Base-by-base conservation (phyloP, 1,284 basidiomycete species). In the Ceratorhiza oryzae-sativae region DNA sequence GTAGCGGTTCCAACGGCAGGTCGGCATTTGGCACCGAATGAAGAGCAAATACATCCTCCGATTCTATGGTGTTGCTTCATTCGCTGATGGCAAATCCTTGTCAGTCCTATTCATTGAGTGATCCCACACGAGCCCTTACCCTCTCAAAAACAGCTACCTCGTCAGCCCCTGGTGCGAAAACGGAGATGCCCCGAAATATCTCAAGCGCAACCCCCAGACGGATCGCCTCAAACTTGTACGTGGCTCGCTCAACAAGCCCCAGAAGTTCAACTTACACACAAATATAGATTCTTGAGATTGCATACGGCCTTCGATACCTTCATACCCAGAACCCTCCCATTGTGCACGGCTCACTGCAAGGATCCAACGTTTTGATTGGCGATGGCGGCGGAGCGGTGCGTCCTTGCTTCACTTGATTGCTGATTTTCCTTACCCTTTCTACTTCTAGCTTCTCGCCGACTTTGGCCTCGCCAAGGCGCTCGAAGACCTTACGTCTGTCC, bases 381-480 rank as follows among this genome's bases (percentile, higher is more conserved):
- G 46, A 65, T 49, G 30, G 53, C 27, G 51, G 45, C 18, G 53
- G 56, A 20, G 62, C 72, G 13, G 62, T 58, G 45, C 20, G 48
- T 41, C 13, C 2, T 65, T n/a, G 1, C 27, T 46, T 12, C 18
- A 5, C 32, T 32, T 42, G 0, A 25, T 51, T 12, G 58, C 67
- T 34, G 13, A 13, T 71, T 62, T 42, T 49, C 71, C 13, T 61
- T 73, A 12, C 67, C 70, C 13, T 49, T 39, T 32, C 25, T 49
- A 6, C 36, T 61, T 42, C 30, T 53, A 72, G 34, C 68, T 75
- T 4, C 74, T 75, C 53, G 73, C 74, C 13, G 74, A 75, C 53
- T 75, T 75, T 51, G 72, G 74, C 30, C 63, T 75, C 30, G 53
- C 68, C 25, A 75, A 73, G 41, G 71, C 73, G 0, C 46, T 75